A percentile compares a stretch with the other conserved stretches of the same genome.
Conservation (phyloP, 352 stramenopile species). For the Pythium myriotylum region DNA sequence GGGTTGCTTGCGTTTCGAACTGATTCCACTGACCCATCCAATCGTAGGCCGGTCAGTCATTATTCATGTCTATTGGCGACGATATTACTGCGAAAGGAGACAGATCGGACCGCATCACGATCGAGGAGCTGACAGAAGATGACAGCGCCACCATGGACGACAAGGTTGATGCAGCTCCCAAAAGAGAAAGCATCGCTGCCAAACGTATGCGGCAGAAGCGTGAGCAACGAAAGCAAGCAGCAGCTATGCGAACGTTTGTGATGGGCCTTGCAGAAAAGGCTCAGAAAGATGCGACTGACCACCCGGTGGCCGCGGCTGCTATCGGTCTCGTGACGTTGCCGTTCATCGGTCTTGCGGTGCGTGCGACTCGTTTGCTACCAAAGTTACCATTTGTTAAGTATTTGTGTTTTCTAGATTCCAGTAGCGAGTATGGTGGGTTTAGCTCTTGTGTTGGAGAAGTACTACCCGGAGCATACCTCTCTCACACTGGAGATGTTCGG, state of each 20-base stretch:
- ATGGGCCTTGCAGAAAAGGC: constrained; percentile 43
- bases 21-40: neutral
- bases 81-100: constrained; percentile 41
- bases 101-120: constrained; percentile 61
- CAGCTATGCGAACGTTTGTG: constrained; percentile 54
- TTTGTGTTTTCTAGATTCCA: no score
- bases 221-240: constrained; percentile 37
- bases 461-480: constrained; percentile 74
- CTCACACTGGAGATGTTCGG: constrained; percentile 65
- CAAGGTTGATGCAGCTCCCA: neutral
- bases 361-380: constrained; percentile 9
- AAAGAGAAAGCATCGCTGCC: constrained; percentile 9
- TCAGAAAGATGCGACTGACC: constrained; percentile 43
- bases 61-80: constrained; percentile 76
- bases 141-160: neutral
- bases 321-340: constrained; percentile 61
- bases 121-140: constrained; percentile 59
- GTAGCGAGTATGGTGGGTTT: constrained; percentile 69
- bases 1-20: constrained; percentile 1
- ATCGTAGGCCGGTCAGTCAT: constrained; percentile 46
- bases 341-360: constrained; percentile 78
- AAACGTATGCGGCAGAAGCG: constrained; percentile 23
- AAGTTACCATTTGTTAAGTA: no score
- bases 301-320: constrained; percentile 66
- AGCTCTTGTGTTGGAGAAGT: constrained; percentile 76